phyloP scores from a whole-genome alignment of 441 rosid genomes.

The Populus hybrid region DNA sequence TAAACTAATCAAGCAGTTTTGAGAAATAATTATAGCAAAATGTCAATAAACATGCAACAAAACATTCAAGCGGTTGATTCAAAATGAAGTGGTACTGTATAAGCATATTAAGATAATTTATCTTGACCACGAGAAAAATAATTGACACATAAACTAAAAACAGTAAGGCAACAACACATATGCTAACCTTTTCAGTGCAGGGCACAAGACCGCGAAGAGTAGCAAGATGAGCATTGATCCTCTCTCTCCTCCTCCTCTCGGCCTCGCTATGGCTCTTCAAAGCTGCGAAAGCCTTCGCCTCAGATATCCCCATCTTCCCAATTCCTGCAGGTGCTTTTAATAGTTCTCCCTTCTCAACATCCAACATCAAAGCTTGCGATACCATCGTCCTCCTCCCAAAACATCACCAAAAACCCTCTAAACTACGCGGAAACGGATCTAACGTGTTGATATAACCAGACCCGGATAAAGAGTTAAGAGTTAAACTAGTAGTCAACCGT shows the following conservation, averaged over 20 bases:
- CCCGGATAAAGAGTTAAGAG: conserved; percentile 29
- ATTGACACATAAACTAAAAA: not conserved
- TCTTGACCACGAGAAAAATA: not conserved
- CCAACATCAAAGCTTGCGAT: conserved; percentile 46
- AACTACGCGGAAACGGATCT: conserved; percentile 30
- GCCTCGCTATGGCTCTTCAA: conserved; percentile 77
- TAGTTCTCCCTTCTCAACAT: conserved; percentile 48
- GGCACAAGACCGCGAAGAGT: conserved; percentile 63
- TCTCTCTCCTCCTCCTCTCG: conserved; percentile 73
- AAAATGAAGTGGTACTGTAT: too few species aligned
- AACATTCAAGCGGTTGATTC: not conserved
- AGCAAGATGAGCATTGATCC: conserved; percentile 68
- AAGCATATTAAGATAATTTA: not conserved
- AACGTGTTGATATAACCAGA: conserved; percentile 16
- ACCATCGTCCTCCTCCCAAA: conserved; percentile 26
- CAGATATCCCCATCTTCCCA: conserved; percentile 40
- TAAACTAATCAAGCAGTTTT: not conserved
- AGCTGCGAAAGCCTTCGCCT: conserved; percentile 58
- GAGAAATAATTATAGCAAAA: not conserved
- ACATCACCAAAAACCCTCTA: conserved; percentile 27
- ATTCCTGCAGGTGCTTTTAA: conserved; percentile 36
- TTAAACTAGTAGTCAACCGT: conserved; percentile 32
- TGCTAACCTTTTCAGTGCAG: conserved; percentile 49
- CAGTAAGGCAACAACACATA: not conserved
- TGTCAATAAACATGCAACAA: not conserved